These are phyloP conservation scores for Paracoccidioides brasiliensis DNA, from an alignment of 2,329 filamentous ascomycete genomes.

Conservation along the genomic window DNA sequence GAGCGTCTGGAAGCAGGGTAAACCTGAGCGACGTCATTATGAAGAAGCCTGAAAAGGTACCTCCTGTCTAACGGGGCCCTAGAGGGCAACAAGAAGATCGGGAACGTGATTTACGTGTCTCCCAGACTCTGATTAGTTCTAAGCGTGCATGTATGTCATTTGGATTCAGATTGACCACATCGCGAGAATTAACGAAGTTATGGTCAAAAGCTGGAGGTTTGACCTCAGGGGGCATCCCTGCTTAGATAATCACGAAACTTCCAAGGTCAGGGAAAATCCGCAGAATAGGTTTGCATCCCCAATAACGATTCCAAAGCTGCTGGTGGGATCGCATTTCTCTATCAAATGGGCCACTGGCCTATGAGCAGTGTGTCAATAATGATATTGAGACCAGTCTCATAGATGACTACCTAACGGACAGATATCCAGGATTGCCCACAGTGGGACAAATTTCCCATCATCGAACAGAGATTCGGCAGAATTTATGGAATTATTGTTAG, in stretches of 20 bases:
- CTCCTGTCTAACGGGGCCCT: neutral
- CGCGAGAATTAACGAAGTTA: neutral
- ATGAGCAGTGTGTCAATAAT: too few relatives aligned
- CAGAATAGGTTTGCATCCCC: too few relatives aligned
- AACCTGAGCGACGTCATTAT: conserved; percentile 31
- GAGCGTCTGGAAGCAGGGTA: conserved; percentile 43
- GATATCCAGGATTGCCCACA: too few relatives aligned
- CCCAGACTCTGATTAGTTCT: neutral
- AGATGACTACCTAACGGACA: too few relatives aligned
- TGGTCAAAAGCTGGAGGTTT: neutral
- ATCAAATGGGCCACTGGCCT: too few relatives aligned
- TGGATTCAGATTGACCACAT: neutral
- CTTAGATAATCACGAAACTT: neutral
- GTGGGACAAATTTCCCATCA: too few relatives aligned
- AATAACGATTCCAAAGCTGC: too few relatives aligned
- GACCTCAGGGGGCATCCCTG: neutral
- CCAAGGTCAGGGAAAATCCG: too few relatives aligned
- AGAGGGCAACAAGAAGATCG: neutral
- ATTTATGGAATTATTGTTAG: too few relatives aligned
- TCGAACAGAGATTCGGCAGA: too few relatives aligned
- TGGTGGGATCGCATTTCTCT: too few relatives aligned
- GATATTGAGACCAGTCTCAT: too few relatives aligned
- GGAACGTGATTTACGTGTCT: neutral
- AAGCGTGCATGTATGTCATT: neutral
- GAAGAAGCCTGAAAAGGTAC: neutral